A percentile compares a stretch with the other conserved stretches of the same genome.
phyloP scores from a whole-genome alignment of 2,329 filamentous ascomycete genomes.

The Hymenoscyphus salicellus region DNA sequence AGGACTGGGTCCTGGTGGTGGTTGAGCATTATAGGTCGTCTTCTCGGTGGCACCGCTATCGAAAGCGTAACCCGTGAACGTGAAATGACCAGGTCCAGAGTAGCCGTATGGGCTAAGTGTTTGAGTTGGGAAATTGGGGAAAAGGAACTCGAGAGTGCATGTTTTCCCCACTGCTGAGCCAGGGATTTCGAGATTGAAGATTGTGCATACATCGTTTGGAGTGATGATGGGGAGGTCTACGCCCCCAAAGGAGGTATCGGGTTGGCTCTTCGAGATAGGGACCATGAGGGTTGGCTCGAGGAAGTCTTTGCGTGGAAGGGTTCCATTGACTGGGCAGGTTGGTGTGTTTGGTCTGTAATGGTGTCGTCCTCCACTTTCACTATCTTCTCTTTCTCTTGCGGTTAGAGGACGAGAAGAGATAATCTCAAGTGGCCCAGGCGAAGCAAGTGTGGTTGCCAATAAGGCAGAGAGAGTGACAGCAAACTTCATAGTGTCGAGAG shows the following conservation, averaged over 20 bases:
- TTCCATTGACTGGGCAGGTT: slow-evolving; percentile 15
- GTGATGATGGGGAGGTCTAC: slow-evolving; percentile 15
- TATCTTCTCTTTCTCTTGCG: neutral
- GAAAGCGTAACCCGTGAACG: slow-evolving; percentile 22
- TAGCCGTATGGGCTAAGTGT: slow-evolving; percentile 9
- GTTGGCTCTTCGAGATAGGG: slow-evolving; percentile 11
- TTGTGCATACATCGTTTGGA: slow-evolving; percentile 22
- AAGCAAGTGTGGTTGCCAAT: neutral
- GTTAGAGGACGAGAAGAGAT: slow-evolving; percentile 5
- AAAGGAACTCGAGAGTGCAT: slow-evolving; percentile 22
- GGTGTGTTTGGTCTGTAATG: neutral
- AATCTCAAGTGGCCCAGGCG: neutral
- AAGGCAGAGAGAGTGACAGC: slow-evolving; percentile 4
- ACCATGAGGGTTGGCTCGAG: slow-evolving; percentile 16
- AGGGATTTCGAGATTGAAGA: slow-evolving; percentile 23
- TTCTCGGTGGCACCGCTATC: slow-evolving; percentile 16
- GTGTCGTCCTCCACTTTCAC: neutral
- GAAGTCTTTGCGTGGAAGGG: slow-evolving; percentile 5
- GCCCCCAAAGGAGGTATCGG: slow-evolving; percentile 15
- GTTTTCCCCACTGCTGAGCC: slow-evolving; percentile 15
- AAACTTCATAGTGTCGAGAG: slow-evolving; percentile 4
- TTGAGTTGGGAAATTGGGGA: slow-evolving; percentile 10
- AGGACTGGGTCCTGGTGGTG: slow-evolving; percentile 19
- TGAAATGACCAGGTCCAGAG: slow-evolving; percentile 18
- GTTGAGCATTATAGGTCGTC: slow-evolving; percentile 22